These are phyloP conservation scores for Russula lepida DNA, from an alignment of 768 basidiomycete species.

Conservation along the genomic window DNA sequence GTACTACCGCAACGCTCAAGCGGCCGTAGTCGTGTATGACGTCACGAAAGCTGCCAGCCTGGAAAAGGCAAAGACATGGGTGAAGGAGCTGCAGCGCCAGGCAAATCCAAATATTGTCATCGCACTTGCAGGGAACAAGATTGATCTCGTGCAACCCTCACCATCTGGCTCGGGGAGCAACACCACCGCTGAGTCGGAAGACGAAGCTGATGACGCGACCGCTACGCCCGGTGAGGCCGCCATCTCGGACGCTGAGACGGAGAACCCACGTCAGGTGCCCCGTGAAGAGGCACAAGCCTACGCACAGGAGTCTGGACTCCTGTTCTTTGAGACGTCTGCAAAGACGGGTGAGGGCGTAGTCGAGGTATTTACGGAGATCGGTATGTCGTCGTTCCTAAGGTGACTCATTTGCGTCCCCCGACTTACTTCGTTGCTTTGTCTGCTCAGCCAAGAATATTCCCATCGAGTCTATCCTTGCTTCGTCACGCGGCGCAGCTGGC, in stretches of 20 bases:
- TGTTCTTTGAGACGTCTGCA: slow-evolving; percentile 97
- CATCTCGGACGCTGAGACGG: slow-evolving; percentile 49
- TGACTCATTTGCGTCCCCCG: not conserved
- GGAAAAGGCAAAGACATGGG: slow-evolving; percentile 99
- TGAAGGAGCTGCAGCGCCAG: slow-evolving; percentile 97
- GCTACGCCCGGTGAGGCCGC: slow-evolving; percentile 66
- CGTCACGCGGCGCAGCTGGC: slow-evolving; percentile 60
- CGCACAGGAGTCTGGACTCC: slow-evolving; percentile 84
- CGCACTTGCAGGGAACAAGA: slow-evolving; percentile 95
- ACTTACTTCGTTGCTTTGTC: not conserved
- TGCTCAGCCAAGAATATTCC: slow-evolving; percentile 68
- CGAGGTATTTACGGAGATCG: slow-evolving; percentile 97
- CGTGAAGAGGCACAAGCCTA: slow-evolving; percentile 95
- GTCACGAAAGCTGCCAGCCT: slow-evolving; percentile 92
- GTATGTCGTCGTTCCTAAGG: slow-evolving; percentile 36
- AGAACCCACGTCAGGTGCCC: slow-evolving; percentile 81
- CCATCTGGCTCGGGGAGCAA: slow-evolving; percentile 40
- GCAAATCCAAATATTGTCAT: slow-evolving; percentile 99
- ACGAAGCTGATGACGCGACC: slow-evolving; percentile 89
- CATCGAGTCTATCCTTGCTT: slow-evolving; percentile 90
- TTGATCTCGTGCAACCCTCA: slow-evolving; percentile 76
- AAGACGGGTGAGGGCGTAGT: slow-evolving; percentile 95
- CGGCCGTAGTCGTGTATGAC: slow-evolving; percentile 97
- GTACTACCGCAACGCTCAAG: slow-evolving; percentile 98
- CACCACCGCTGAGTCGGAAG: slow-evolving; percentile 59